Percentiles rank a stretch among this genome's conserved stretches.
Evolutionary conservation across 2,329 filamentous ascomycete species (phyloP).

Genomic region (Stenocarpella maydis): DNA sequence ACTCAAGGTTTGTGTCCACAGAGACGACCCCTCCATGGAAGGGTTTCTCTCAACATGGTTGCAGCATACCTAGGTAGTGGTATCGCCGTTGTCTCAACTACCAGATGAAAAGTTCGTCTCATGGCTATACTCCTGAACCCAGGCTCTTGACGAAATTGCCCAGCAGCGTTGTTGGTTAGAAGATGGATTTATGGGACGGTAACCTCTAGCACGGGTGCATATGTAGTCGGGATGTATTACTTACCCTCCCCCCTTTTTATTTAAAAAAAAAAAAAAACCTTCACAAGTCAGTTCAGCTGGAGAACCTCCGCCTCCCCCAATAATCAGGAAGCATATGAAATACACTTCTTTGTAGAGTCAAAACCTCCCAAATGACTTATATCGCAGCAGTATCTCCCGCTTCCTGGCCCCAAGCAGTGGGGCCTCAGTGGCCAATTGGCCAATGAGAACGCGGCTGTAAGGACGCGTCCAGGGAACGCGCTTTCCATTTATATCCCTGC

Average conservation of each 20-base stretch:
- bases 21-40: not conserved
- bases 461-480: constrained; percentile 33
- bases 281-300: not conserved
- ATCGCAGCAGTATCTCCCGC: no score
- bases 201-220: not conserved
- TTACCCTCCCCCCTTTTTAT: no score
- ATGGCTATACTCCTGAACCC: not conserved
- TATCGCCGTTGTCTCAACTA: not conserved
- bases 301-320: no score
- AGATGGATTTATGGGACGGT: not conserved
- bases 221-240: no score
- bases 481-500: constrained; percentile 29
- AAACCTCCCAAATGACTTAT: not conserved
- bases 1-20: not conserved
- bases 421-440: constrained; percentile 16
- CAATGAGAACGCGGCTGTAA: constrained; percentile 27
- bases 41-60: not conserved
- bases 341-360: not conserved
- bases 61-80: no score
- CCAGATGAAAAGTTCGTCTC: constrained; percentile 6
- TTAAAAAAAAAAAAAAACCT: no score
- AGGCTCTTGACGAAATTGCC: not conserved
- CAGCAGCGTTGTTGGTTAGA: not conserved
- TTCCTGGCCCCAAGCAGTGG: not conserved
- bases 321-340: not conserved